These are phyloP conservation scores for Trichophyton simii DNA, from an alignment of 2,329 filamentous ascomycete species.

Conservation along the genomic window DNA sequence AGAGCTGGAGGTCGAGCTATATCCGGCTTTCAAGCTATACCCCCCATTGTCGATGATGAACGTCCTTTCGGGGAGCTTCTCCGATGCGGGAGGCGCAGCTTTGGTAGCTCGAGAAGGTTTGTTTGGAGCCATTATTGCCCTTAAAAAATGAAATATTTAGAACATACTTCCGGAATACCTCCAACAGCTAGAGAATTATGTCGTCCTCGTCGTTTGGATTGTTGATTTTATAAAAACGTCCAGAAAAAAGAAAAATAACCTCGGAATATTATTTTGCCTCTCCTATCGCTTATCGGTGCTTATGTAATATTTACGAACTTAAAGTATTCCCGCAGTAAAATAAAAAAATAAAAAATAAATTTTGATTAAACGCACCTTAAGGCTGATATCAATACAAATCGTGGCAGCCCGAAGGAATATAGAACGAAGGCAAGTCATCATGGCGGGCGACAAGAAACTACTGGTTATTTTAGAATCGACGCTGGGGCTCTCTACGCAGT, in stretches of 20 bases:
- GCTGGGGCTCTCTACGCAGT: slow-evolving; percentile 28
- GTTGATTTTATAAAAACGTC: slow-evolving; percentile 15
- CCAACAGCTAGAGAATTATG: background rate
- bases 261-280: no score
- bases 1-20: slow-evolving; percentile 32
- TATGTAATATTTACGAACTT: no score
- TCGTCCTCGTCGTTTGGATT: background rate
- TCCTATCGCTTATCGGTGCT: no score
- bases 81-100: slow-evolving; percentile 38
- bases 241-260: no score
- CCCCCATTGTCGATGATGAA: slow-evolving; percentile 91
- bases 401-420: background rate
- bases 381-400: no score
- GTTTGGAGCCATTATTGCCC: slow-evolving; percentile 5
- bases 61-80: slow-evolving; percentile 50
- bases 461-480: slow-evolving; percentile 23
- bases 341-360: background rate
- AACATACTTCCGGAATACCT: background rate
- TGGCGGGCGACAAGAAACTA: slow-evolving; percentile 16
- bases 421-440: background rate
- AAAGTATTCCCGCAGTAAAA: background rate
- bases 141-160: background rate
- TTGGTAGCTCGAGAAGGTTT: slow-evolving; percentile 34
- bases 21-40: slow-evolving; percentile 81
- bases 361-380: no score